phyloP scores from a whole-genome alignment of 208 protist species.

The Acanthamoeba sp. region DNA sequence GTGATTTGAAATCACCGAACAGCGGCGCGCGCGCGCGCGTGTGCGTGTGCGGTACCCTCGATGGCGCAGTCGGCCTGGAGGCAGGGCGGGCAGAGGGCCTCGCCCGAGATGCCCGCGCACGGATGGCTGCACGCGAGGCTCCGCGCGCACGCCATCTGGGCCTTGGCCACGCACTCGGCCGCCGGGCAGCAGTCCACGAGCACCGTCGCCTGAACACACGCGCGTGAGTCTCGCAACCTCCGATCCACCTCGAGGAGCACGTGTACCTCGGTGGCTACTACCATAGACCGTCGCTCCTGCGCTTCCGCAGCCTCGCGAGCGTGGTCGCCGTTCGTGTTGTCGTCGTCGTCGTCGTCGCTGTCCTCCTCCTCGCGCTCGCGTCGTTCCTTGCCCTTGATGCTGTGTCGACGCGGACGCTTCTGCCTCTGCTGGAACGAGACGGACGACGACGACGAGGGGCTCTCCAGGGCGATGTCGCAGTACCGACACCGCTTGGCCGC shows the following conservation, averaged over 20 bases:
- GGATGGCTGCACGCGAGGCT: constrained; percentile 38
- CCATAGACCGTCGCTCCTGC: too few species aligned
- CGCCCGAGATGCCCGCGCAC: constrained; percentile 26
- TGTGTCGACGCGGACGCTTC: not conserved
- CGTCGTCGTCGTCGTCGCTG: not conserved
- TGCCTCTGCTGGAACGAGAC: not conserved
- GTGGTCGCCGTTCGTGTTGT: too few species aligned
- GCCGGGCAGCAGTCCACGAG: not conserved
- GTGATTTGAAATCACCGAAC: not conserved
- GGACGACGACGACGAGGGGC: not conserved
- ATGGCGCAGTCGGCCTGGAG: not conserved
- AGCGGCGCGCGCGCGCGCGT: not conserved
- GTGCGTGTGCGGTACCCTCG: not conserved
- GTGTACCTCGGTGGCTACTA: too few species aligned
- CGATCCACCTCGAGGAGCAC: too few species aligned
- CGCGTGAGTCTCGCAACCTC: too few species aligned
- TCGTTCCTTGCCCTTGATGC: constrained; percentile 11
- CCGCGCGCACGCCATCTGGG: not conserved
- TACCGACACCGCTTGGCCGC: not conserved
- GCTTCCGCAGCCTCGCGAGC: not conserved
- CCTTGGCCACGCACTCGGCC: not conserved
- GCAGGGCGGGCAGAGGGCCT: constrained; percentile 26
- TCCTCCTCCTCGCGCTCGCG: not conserved
- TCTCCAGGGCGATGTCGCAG: not conserved
- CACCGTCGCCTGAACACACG: too few species aligned